phyloP scores from a whole-genome alignment of 768 basidiomycete genomes.

The Chlorophyllum brunneum region DNA sequence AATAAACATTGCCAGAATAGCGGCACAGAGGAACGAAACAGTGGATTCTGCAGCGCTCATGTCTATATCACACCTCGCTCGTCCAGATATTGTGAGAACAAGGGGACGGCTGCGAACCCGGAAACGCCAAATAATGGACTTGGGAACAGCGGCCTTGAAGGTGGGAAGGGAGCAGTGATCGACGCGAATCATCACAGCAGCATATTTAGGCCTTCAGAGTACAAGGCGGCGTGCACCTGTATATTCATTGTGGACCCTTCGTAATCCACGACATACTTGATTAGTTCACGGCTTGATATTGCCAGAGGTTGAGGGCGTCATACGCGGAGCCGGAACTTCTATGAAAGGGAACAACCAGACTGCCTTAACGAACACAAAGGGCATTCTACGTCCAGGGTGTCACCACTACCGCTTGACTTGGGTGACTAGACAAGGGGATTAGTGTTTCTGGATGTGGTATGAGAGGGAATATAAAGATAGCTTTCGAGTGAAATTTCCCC shows the following conservation, averaged over 20 bases:
- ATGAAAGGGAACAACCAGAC: background rate
- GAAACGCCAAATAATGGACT: no score
- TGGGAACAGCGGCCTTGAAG: background rate
- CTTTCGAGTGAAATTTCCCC: background rate
- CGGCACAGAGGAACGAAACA: constrained; percentile 43
- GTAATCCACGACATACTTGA: background rate
- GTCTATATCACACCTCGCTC: background rate
- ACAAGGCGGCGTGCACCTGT: constrained; percentile 6
- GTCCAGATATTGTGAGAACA: no score
- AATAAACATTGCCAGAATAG: constrained; percentile 35
- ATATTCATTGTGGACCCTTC: background rate
- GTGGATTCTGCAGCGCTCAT: constrained; percentile 36
- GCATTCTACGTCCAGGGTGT: background rate
- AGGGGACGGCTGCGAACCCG: no score
- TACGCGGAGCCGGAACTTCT: background rate
- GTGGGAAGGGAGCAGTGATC: background rate
- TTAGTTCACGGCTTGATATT: background rate
- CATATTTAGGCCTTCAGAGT: background rate
- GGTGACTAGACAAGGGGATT: constrained; percentile 4
- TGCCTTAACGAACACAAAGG: constrained; percentile 12
- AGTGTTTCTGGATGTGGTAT: constrained; percentile 2
- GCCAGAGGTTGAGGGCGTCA: background rate
- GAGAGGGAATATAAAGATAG: background rate
- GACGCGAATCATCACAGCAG: background rate
- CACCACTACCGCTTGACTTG: background rate